These are phyloP conservation scores for Psidium guajava DNA, from an alignment of 345 rosid species.

Conservation along the genomic window DNA sequence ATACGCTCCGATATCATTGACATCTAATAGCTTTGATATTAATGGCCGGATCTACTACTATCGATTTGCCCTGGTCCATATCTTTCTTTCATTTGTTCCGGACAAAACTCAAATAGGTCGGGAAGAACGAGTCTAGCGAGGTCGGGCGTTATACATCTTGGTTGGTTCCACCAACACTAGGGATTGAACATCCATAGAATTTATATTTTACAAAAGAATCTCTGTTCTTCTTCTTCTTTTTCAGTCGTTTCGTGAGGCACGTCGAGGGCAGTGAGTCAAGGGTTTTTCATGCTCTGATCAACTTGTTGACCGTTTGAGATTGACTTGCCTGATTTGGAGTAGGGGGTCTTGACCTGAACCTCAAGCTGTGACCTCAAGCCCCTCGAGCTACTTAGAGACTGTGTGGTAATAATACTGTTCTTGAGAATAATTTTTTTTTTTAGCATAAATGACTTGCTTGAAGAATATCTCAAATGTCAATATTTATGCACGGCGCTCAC, in stretches of 20 bases:
- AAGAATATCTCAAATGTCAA: no score
- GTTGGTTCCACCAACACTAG: not conserved
- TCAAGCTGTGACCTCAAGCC: not conserved
- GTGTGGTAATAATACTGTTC: no score
- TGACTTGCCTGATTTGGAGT: not conserved
- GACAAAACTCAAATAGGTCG: not conserved
- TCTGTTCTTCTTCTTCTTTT: not conserved
- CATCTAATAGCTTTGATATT: not conserved
- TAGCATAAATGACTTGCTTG: no score
- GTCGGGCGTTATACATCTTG: not conserved
- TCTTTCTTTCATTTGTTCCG: not conserved
- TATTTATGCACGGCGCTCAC: no score
- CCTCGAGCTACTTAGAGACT: not conserved
- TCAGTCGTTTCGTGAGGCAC: accelerated
- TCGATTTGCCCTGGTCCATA: not conserved
- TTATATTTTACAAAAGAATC: not conserved
- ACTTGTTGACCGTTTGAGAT: not conserved
- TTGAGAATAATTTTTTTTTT: no score
- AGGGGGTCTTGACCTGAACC: accelerated
- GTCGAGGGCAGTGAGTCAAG: not conserved
- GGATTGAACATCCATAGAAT: not conserved
- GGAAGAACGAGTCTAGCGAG: not conserved
- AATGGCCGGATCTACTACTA: not conserved
- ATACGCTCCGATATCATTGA: not conserved
- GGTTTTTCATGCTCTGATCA: not conserved